Conservation (phyloP, 2,329 filamentous ascomycete species). For the Parastagonospora nodorum region DNA sequence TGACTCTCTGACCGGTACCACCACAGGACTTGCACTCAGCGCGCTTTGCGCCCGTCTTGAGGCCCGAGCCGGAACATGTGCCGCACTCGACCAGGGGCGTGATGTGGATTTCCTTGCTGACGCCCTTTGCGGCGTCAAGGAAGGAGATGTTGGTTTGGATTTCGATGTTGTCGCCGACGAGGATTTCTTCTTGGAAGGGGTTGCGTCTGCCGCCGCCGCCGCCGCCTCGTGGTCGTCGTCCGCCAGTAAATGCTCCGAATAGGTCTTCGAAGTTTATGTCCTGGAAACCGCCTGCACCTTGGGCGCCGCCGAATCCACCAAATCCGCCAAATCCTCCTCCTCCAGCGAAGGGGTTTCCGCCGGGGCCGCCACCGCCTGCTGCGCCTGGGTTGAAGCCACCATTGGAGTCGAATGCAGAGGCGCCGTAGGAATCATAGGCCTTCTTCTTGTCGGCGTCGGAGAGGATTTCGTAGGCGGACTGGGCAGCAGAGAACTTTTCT, state of each 20-base stretch:
- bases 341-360: conserved; percentile 67
- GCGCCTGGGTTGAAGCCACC: conserved; percentile 80
- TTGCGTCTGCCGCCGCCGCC: conserved; percentile 57
- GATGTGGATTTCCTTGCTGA: conserved; percentile 83
- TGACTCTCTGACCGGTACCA: conserved; percentile 83
- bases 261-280: conserved; percentile 97
- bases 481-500: conserved; percentile 91
- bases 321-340: conserved; percentile 45
- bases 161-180: conserved; percentile 96
- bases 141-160: conserved; percentile 92
- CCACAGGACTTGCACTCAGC: conserved; percentile 78
- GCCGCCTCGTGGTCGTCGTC: conserved; percentile 52
- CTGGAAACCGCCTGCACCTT: conserved; percentile 68
- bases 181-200: conserved; percentile 77
- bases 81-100: conserved; percentile 80
- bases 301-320: conserved; percentile 56
- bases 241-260: conserved; percentile 82
- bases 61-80: conserved; percentile 80
- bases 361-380: conserved; percentile 64
- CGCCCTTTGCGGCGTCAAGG: conserved; percentile 93
- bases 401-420: conserved; percentile 70
- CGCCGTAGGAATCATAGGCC: conserved; percentile 87
- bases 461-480: conserved; percentile 90
- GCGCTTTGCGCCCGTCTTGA: conserved; percentile 80
- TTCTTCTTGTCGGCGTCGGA: conserved; percentile 93